These are phyloP conservation scores for Lipomyces yamanashiensis DNA, from an alignment of 805 yeast genomes.

Conservation along the genomic window DNA sequence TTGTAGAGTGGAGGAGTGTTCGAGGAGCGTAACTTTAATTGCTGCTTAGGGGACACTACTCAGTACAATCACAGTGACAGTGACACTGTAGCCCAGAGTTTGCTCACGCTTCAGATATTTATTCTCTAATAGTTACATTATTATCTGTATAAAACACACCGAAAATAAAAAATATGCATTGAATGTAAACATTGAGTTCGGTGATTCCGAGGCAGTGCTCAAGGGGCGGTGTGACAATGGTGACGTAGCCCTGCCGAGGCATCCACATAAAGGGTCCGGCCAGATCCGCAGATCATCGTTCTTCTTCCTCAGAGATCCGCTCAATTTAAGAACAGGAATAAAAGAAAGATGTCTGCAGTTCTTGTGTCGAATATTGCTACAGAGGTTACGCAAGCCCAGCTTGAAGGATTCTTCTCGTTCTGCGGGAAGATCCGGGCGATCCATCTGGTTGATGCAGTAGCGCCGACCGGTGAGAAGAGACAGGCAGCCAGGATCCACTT, in stretches of 20 bases:
- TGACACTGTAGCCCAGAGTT: background rate
- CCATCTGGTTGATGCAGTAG: conserved; percentile 19
- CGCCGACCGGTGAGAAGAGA: conserved; percentile 43
- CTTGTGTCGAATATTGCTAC: conserved; percentile 62
- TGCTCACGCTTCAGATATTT: too few relatives aligned
- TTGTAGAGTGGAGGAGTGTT: background rate
- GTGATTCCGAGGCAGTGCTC: too few relatives aligned
- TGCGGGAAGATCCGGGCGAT: conserved; percentile 60
- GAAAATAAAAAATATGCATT: too few relatives aligned
- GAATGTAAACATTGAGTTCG: too few relatives aligned
- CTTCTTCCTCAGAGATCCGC: background rate
- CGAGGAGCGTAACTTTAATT: background rate
- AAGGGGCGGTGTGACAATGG: background rate
- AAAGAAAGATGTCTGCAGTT: conserved; percentile 44
- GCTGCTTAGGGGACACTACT: background rate
- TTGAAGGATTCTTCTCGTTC: conserved; percentile 71
- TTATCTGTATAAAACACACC: too few relatives aligned
- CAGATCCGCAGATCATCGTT: background rate
- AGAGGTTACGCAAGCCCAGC: conserved; percentile 54
- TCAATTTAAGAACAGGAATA: background rate
- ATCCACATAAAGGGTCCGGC: too few relatives aligned
- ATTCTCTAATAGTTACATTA: too few relatives aligned
- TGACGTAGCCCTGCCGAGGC: background rate
- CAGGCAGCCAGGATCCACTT: conserved; percentile 58
- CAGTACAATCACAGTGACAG: background rate